A percentile compares a stretch with the other conserved stretches of the same genome.
Conservation (phyloP, 371 early-diverging fungal genomes). For the Chytridium lagenaria region DNA sequence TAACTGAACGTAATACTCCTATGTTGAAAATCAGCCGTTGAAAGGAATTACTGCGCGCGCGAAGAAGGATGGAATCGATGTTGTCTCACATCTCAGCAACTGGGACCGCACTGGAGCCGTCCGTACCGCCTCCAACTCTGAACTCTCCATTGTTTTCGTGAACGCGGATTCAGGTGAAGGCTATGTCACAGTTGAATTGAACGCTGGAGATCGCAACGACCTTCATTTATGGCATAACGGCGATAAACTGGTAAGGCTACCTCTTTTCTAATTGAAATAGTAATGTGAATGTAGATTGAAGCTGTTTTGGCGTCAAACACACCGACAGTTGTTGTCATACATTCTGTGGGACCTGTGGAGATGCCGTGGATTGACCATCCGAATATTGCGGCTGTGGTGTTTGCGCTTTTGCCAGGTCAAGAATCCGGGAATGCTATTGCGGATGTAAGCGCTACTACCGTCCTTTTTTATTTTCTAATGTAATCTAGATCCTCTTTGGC, state of each 20-base stretch:
- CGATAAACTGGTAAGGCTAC: constrained; percentile 57
- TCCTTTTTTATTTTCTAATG: too few species aligned
- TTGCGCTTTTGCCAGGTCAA: constrained; percentile 63
- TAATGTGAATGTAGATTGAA: constrained; percentile 52
- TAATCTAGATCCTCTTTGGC: constrained; percentile 56
- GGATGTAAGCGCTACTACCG: constrained; percentile 43
- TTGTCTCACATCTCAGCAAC: constrained; percentile 48
- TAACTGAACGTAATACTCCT: too few species aligned
- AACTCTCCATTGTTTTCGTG: constrained; percentile 66
- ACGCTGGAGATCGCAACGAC: constrained; percentile 63
- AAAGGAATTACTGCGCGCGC: constrained; percentile 55
- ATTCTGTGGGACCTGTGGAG: constrained; percentile 62
- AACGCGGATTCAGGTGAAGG: constrained; percentile 67
- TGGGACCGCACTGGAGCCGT: constrained; percentile 50
- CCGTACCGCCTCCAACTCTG: constrained; percentile 50
- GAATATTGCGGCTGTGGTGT: constrained; percentile 61
- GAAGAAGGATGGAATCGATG: constrained; percentile 37
- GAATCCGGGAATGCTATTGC: constrained; percentile 70
- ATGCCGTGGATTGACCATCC: constrained; percentile 61
- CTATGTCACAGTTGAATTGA: constrained; percentile 45
- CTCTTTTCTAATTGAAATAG: neutral
- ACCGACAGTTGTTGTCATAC: constrained; percentile 65
- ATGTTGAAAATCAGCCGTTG: constrained; percentile 38
- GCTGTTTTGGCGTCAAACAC: constrained; percentile 63
- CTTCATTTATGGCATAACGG: constrained; percentile 66